These are phyloP conservation scores for Lolium multiflorum DNA, from an alignment of 176 grass and related monocot species.

Conservation along the genomic window DNA sequence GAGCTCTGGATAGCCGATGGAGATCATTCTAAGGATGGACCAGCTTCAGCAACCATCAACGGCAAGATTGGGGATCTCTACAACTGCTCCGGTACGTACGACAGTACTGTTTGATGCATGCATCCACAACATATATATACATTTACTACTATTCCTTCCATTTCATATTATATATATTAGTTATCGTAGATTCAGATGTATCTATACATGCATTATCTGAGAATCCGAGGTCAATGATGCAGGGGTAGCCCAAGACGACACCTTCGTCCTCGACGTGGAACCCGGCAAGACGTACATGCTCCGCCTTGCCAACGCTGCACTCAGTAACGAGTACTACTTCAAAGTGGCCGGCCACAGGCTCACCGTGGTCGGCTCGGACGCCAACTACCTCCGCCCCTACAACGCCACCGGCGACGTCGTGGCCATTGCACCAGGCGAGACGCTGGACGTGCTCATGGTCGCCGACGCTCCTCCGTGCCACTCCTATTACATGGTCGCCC, in stretches of 20 bases:
- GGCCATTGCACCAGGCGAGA: not conserved
- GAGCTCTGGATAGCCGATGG: too few species aligned
- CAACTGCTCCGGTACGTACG: slow-evolving; percentile 38
- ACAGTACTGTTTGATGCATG: too few species aligned
- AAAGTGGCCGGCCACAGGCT: not conserved
- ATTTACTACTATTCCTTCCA: too few species aligned
- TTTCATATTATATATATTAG: too few species aligned
- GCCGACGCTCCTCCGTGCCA: not conserved
- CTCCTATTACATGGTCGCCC: not conserved
- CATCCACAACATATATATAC: too few species aligned
- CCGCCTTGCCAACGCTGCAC: not conserved
- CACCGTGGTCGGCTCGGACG: not conserved
- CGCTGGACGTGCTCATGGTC: not conserved
- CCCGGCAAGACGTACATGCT: not conserved
- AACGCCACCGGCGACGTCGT: not conserved
- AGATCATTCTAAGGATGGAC: too few species aligned
- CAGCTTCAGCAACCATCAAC: slow-evolving; percentile 29
- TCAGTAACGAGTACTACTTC: not conserved
- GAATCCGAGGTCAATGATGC: not conserved
- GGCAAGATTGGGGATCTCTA: slow-evolving; percentile 48
- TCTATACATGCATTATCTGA: too few species aligned
- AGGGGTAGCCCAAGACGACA: not conserved
- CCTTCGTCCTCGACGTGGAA: not conserved
- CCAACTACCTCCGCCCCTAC: not conserved
- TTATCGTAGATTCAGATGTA: too few species aligned